A percentile compares a stretch with the other conserved stretches of the same genome.
These are phyloP conservation scores for Clitopilus hobsonii DNA, from an alignment of 768 basidiomycete species.

Conservation along the genomic window DNA sequence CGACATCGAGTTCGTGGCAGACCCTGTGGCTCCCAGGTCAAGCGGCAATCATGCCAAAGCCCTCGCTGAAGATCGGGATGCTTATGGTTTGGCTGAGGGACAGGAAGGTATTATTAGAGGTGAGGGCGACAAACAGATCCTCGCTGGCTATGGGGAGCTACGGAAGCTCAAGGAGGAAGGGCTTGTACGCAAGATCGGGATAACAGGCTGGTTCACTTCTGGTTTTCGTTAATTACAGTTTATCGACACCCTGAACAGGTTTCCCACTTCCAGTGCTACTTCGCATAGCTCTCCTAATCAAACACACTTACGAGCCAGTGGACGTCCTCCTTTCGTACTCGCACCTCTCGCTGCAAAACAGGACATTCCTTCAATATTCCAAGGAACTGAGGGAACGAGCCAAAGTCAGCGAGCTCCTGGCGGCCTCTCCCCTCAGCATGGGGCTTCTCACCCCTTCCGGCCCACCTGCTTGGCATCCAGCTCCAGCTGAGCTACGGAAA, in stretches of 20 bases:
- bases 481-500: slow-evolving; percentile 43
- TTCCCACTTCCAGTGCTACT: slow-evolving; percentile 82
- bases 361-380: slow-evolving; percentile 51
- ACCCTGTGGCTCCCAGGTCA: slow-evolving; percentile 39
- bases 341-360: slow-evolving; percentile 74
- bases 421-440: slow-evolving; percentile 86
- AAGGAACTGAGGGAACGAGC: slow-evolving; percentile 58
- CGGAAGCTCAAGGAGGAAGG: slow-evolving; percentile 70
- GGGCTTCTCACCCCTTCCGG: slow-evolving; percentile 57
- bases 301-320: slow-evolving; percentile 64
- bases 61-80: slow-evolving; percentile 43
- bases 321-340: slow-evolving; percentile 81
- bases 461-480: slow-evolving; percentile 72
- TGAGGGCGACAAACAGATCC: slow-evolving; percentile 66
- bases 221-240: neutral
- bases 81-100: slow-evolving; percentile 62
- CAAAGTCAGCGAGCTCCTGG: slow-evolving; percentile 59
- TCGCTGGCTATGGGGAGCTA: slow-evolving; percentile 65
- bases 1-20: slow-evolving; percentile 76
- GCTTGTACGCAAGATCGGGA: slow-evolving; percentile 67
- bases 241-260: slow-evolving; percentile 35
- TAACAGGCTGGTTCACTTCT: slow-evolving; percentile 51
- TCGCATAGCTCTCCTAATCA: slow-evolving; percentile 71
- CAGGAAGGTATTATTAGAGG: slow-evolving; percentile 56
- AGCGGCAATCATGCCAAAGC: slow-evolving; percentile 57